Conservation (phyloP, 2,329 filamentous ascomycete genomes). For the Fusarium nodosum region DNA sequence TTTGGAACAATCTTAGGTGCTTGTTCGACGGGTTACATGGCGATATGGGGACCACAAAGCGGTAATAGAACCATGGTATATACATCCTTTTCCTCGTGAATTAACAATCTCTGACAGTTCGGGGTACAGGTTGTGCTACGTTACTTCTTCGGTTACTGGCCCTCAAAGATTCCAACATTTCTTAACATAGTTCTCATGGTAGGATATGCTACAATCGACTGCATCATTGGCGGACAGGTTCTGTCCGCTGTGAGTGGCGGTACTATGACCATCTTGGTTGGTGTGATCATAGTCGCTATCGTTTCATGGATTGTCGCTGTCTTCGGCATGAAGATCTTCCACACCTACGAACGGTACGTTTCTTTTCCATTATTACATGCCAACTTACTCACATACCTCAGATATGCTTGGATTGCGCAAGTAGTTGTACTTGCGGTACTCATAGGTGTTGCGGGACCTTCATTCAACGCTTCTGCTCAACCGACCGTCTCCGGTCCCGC, state of each 20-base stretch:
- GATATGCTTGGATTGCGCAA: constrained; percentile 70
- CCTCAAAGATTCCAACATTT: constrained; percentile 51
- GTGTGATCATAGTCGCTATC: constrained; percentile 81
- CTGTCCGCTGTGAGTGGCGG: constrained; percentile 77
- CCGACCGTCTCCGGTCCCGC: constrained; percentile 71
- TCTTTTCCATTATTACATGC: accelerated
- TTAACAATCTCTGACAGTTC: constrained; percentile 14
- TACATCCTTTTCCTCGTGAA: accelerated
- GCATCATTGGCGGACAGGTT: constrained; percentile 83
- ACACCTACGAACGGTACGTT: constrained; percentile 74
- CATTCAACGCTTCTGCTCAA: constrained; percentile 73
- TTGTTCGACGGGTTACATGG: constrained; percentile 80
- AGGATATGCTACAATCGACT: constrained; percentile 83
- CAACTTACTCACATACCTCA: constrained; percentile 28
- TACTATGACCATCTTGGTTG: constrained; percentile 77
- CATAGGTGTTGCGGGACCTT: constrained; percentile 73
- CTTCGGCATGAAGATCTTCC: constrained; percentile 68
- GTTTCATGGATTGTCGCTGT: constrained; percentile 80
- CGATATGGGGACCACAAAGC: constrained; percentile 79
- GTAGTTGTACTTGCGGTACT: constrained; percentile 80
- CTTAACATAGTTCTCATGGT: constrained; percentile 72
- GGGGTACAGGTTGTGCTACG: constrained; percentile 69
- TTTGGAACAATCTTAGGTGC: constrained; percentile 84
- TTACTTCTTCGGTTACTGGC: constrained; percentile 80
- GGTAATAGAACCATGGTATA: constrained; percentile 80